Percentiles rank a stretch among this genome's conserved stretches.
These are phyloP conservation scores for Ceratocystis cacaofunesta DNA, from an alignment of 2,329 filamentous ascomycete genomes.

Conservation along the genomic window DNA sequence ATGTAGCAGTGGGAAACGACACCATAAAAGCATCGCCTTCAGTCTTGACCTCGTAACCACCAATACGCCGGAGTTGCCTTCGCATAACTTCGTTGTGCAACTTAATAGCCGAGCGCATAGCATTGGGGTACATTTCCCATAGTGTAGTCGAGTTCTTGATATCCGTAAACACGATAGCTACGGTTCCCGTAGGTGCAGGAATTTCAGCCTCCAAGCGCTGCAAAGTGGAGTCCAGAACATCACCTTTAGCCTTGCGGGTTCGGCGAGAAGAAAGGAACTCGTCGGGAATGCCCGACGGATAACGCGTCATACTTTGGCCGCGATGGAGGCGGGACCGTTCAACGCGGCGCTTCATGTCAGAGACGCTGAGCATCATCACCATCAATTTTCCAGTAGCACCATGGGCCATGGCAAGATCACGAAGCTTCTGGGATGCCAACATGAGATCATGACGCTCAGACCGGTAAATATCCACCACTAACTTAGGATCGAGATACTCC, in stretches of 20 bases:
- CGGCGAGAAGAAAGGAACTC: conserved; percentile 51
- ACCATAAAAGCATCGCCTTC: conserved; percentile 99
- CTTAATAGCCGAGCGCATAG: conserved; percentile 94
- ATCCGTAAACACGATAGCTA: conserved; percentile 93
- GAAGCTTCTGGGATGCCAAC: conserved; percentile 84
- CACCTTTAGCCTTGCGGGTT: conserved; percentile 46
- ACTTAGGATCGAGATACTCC: conserved; percentile 81
- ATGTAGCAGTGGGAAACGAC: conserved; percentile 89
- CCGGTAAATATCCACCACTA: conserved; percentile 81
- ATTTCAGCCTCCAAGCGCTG: conserved; percentile 81
- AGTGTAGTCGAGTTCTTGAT: conserved; percentile 96
- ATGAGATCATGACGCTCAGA: conserved; percentile 81
- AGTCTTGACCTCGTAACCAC: conserved; percentile 97
- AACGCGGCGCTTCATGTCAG: conserved; percentile 69
- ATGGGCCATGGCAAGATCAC: conserved; percentile 90
- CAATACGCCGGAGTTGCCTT: conserved; percentile 78
- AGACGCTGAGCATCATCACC: conserved; percentile 96
- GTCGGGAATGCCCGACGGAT: conserved; percentile 53
- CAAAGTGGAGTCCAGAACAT: conserved; percentile 71
- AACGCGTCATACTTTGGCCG: conserved; percentile 73
- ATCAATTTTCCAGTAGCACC: conserved; percentile 90
- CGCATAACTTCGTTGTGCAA: conserved; percentile 96
- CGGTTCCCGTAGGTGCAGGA: conserved; percentile 75
- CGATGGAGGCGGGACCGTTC: conserved; percentile 59
- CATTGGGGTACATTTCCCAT: conserved; percentile 88